A percentile compares a stretch with the other conserved stretches of the same genome.
phyloP scores from a whole-genome alignment of 2,329 filamentous ascomycete genomes.

The Ophiocordyceps australis region DNA sequence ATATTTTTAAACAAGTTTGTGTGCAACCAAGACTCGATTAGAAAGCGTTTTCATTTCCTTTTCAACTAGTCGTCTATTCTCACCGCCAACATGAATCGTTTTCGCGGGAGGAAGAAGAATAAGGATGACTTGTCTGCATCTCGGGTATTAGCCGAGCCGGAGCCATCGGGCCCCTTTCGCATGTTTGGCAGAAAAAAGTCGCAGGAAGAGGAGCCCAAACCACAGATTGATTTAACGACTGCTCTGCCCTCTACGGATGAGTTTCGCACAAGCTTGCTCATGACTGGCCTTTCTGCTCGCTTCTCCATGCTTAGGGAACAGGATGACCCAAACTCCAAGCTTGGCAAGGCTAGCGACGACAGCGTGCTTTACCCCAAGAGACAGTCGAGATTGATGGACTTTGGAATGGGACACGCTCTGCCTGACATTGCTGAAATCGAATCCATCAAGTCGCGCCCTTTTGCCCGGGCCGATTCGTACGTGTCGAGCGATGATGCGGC shows the following conservation, averaged over 20 bases:
- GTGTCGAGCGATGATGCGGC: constrained; percentile 55
- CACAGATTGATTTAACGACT: constrained; percentile 51
- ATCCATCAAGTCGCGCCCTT: constrained; percentile 49
- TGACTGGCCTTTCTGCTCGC: constrained; percentile 84
- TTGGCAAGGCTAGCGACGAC: constrained; percentile 90
- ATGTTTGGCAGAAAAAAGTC: constrained; percentile 39
- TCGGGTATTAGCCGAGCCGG: constrained; percentile 34
- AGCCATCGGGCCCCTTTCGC: constrained; percentile 31
- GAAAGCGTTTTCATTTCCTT: no score
- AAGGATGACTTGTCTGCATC: constrained; percentile 33
- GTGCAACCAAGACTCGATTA: no score
- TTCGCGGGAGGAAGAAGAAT: constrained; percentile 54
- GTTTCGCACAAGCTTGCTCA: constrained; percentile 86
- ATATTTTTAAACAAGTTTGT: no score
- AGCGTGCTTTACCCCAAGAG: constrained; percentile 75
- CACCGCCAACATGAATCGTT: constrained; percentile 53
- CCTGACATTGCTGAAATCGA: constrained; percentile 83
- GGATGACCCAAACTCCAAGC: constrained; percentile 72
- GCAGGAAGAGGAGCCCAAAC: constrained; percentile 37
- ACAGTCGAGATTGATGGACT: constrained; percentile 60
- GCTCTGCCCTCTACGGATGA: constrained; percentile 72
- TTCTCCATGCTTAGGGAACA: constrained; percentile 96
- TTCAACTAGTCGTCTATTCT: no score
- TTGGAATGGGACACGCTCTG: constrained; percentile 40
- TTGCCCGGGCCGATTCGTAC: constrained; percentile 45